Base-by-base conservation (phyloP, 768 basidiomycete species). In the Podaxis mareebaensis region DNA sequence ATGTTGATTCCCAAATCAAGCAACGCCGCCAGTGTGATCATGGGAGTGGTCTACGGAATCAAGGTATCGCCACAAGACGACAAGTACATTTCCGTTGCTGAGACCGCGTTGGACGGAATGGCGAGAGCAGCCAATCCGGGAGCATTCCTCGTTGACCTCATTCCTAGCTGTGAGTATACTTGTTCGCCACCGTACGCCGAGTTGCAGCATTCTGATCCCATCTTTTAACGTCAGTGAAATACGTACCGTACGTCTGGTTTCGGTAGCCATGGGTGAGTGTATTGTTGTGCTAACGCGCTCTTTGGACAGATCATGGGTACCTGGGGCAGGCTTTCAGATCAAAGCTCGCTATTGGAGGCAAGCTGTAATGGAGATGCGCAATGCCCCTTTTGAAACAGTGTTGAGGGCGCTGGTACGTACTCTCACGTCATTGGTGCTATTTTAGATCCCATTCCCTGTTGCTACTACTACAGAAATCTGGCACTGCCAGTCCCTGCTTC, bases 21-120 rank as follows among this genome's bases (percentile, higher is more conserved):
- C 38, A 82, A 82, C 61, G 74, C 83, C 20, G 83, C 81, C 4
- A 80, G 81, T 52, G 76, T 80, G 3, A 84, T 85, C 57, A 85
- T 85, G 83, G 77, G 78, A 22, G 77, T 83, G 3, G 78, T 78
- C 6, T 85, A 85, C 59, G 84, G 83, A 3, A 83, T 85, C 48
- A 70, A 74, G 24, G 77, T 83, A 54, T 70, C 76, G 8, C 74
- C 78, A 8, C 69, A 75, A 22, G 73, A 76, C 0, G 84, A 85
- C 63, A 72, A 71, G 28, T 85, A 84, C 67, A 76, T 85, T n/a
- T 72, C 74, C 2, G 75, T 84, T 17, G 84, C 83, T 1, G 85
- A 85, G 70, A 79, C 74, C 53, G 83, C 83, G 11, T 67, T 85
- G 28, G 79, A 79, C 15, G 80, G 81, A 2, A 81, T 84, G 79